Conservation (phyloP, 2,329 filamentous ascomycete species). For the Ophiostoma sp. region DNA sequence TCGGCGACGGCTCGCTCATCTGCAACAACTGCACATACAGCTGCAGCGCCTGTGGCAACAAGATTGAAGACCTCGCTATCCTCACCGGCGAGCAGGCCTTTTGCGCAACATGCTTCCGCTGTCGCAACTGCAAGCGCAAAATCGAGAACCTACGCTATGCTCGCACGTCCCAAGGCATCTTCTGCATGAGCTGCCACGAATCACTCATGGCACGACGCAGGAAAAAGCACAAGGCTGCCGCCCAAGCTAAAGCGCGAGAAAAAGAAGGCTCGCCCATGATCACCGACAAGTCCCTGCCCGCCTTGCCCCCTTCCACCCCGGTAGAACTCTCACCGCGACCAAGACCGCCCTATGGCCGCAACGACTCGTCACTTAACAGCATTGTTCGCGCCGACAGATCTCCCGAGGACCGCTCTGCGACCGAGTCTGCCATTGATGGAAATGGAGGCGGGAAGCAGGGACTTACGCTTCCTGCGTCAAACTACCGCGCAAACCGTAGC, state of each 20-base stretch:
- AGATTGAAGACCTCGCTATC: slow-evolving; percentile 97
- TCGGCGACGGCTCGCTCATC: slow-evolving; percentile 95
- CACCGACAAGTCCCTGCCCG: slow-evolving; percentile 87
- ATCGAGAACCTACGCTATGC: slow-evolving; percentile 98
- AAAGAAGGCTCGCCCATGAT: slow-evolving; percentile 63
- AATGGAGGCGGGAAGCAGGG: not conserved
- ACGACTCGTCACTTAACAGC: slow-evolving; percentile 49
- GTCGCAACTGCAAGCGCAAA: slow-evolving; percentile 96
- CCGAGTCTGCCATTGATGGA: slow-evolving; percentile 28
- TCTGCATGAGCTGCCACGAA: slow-evolving; percentile 99
- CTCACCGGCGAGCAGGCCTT: slow-evolving; percentile 97
- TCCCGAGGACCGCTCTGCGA: slow-evolving; percentile 47
- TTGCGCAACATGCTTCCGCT: slow-evolving; percentile 94
- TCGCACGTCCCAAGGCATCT: slow-evolving; percentile 94
- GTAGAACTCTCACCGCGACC: slow-evolving; percentile 65
- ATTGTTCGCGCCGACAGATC: slow-evolving; percentile 51
- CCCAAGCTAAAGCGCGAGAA: slow-evolving; percentile 56
- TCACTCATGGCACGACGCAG: slow-evolving; percentile 87
- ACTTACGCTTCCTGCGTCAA: slow-evolving; percentile 66
- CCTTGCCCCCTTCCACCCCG: slow-evolving; percentile 70
- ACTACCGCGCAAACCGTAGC: slow-evolving; percentile 72
- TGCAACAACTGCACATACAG: slow-evolving; percentile 99
- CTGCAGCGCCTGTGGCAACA: slow-evolving; percentile 92
- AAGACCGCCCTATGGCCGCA: slow-evolving; percentile 48
- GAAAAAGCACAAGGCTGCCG: slow-evolving; percentile 72